phyloP scores from a whole-genome alignment of 352 stramenopile genomes.

The Pythium aristosporum region DNA sequence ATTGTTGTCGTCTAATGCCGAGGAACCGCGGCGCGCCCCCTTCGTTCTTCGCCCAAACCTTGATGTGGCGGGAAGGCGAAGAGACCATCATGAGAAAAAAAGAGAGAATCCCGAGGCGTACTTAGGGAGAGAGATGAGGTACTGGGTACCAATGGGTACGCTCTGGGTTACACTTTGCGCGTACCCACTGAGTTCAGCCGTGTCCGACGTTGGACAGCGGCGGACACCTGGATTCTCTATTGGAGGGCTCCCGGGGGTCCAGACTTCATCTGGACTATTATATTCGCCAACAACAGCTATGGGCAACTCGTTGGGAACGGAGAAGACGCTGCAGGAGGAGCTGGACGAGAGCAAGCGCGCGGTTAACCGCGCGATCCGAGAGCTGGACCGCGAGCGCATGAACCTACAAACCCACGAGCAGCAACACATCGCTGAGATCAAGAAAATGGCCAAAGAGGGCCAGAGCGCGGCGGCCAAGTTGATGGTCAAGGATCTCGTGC shows the following conservation, averaged over 20 bases:
- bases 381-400: background rate
- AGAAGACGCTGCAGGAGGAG: background rate
- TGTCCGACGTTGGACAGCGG: background rate
- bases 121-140: background rate
- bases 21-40: background rate
- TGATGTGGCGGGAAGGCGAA: background rate
- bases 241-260: too few relatives aligned
- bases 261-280: background rate
- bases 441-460: conserved; percentile 95
- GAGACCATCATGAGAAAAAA: background rate
- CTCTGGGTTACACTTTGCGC: background rate
- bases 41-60: background rate
- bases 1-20: conserved; percentile 29
- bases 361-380: background rate
- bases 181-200: too few relatives aligned
- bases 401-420: conserved; percentile 47
- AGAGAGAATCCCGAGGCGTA: background rate
- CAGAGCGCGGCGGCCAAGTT: conserved; percentile 97
- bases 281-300: background rate
- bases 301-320: background rate
- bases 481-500: conserved; percentile 96
- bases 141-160: background rate
- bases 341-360: background rate
- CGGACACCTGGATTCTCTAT: background rate
- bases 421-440: conserved; percentile 97